Conservation (phyloP, 495 filamentous ascomycete genomes). For the Penicillium cataractarum region DNA sequence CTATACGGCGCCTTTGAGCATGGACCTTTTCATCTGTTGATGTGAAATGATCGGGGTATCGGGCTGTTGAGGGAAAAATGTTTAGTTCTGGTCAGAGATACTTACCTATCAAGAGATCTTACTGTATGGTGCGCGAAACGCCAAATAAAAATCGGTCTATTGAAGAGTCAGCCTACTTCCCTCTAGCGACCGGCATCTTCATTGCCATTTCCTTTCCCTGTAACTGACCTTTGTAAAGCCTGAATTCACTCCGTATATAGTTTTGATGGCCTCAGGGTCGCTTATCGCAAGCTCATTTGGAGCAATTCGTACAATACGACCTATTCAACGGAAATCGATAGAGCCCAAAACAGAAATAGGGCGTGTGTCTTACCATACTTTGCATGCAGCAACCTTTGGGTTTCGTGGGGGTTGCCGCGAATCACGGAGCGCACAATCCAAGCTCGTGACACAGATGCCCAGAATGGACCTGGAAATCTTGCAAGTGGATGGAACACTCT, state of each 20-base stretch:
- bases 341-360: not conserved
- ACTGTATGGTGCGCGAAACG: not conserved
- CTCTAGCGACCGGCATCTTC: not conserved
- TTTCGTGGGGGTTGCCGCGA: not conserved
- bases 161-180: not conserved
- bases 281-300: conserved; percentile 31
- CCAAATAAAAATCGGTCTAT: not conserved
- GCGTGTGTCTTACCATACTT: not conserved
- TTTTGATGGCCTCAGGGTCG: conserved; percentile 30
- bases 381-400: not conserved
- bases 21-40: not conserved
- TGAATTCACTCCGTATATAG: conserved; percentile 36
- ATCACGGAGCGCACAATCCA: conserved; percentile 1
- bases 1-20: not conserved
- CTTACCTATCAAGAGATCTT: not conserved
- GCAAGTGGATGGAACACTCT: not conserved
- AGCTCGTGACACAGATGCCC: not conserved
- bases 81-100: not conserved
- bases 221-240: conserved; percentile 20
- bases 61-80: not conserved
- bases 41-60: not conserved
- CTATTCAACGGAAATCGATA: not conserved
- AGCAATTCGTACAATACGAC: not conserved
- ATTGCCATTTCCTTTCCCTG: not conserved
- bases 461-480: not conserved